Percentiles rank a stretch among this genome's conserved stretches.
Conservation (phyloP, 495 filamentous ascomycete species). For the Trichoderma orchidacearum region DNA sequence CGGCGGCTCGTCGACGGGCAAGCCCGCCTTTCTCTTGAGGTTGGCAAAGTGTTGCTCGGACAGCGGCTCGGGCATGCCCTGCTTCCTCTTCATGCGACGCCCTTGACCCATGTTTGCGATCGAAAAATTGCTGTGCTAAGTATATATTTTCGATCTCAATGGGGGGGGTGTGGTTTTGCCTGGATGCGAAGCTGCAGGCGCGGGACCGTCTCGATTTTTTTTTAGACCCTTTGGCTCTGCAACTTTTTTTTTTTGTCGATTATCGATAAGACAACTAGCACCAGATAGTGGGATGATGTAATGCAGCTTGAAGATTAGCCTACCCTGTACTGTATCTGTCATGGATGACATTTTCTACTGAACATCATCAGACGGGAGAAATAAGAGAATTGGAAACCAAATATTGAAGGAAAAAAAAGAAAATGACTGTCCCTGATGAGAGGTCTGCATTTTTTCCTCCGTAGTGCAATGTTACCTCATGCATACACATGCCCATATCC, state of each 20-base stretch:
- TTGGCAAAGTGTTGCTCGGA: constrained; percentile 66
- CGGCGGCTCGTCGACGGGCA: constrained; percentile 23
- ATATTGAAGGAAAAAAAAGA: no score
- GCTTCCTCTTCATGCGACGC: constrained; percentile 92
- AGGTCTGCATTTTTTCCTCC: no score
- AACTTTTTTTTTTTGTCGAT: constrained; percentile 14
- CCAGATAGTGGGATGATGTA: neutral
- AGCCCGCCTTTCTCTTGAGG: constrained; percentile 60
- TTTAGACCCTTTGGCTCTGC: neutral
- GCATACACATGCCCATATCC: no score
- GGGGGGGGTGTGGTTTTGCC: neutral
- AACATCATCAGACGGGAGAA: no score
- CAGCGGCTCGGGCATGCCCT: constrained; percentile 71
- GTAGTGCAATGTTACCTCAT: no score
- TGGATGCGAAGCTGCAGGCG: neutral
- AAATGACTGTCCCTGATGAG: no score
- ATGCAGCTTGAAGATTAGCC: no score
- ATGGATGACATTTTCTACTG: no score
- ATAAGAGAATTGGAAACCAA: no score
- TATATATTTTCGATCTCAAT: neutral
- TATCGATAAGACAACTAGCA: constrained; percentile 16
- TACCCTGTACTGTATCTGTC: no score
- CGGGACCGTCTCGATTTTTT: neutral
- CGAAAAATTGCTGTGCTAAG: constrained; percentile 3
- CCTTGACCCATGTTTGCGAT: constrained; percentile 62